A percentile compares a stretch with the other conserved stretches of the same genome.
Evolutionary conservation across 306 rosid species (phyloP).

Genomic region (Vigna reflexopilosa): DNA sequence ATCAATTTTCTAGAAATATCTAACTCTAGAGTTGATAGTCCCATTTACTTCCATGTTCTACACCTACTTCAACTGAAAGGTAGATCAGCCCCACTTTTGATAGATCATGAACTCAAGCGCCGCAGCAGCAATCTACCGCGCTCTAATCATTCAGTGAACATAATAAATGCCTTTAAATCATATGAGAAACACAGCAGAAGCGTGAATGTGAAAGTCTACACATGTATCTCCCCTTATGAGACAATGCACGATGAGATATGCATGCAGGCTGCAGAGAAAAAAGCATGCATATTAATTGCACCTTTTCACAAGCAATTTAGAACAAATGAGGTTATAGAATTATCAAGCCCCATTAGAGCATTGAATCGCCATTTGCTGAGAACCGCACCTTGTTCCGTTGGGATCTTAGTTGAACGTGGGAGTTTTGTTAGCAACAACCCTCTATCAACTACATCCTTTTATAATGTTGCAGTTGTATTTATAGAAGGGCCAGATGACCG

Average conservation of each 20-base stretch:
- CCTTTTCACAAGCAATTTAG: slow-evolving; percentile 61
- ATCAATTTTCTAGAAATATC: slow-evolving; percentile 63
- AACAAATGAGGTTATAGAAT: background rate
- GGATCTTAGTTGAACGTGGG: slow-evolving; percentile 57
- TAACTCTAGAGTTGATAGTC: slow-evolving; percentile 50
- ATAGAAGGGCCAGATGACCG: slow-evolving; percentile 73
- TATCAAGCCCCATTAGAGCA: slow-evolving; percentile 35
- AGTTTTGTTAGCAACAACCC: background rate
- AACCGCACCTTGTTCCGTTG: slow-evolving; percentile 26
- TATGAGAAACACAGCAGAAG: slow-evolving; percentile 42
- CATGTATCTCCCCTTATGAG: slow-evolving; percentile 63
- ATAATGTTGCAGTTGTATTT: slow-evolving; percentile 53
- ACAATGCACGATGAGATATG: slow-evolving; percentile 76
- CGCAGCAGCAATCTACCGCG: background rate
- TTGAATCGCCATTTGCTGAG: slow-evolving; percentile 61
- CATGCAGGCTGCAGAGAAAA: slow-evolving; percentile 51
- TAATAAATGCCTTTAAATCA: slow-evolving; percentile 57
- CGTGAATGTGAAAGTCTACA: slow-evolving; percentile 46
- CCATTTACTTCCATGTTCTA: slow-evolving; percentile 57
- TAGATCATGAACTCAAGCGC: slow-evolving; percentile 38
- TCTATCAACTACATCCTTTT: background rate
- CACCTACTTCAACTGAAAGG: slow-evolving; percentile 60
- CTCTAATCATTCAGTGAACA: slow-evolving; percentile 39
- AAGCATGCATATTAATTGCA: slow-evolving; percentile 52
- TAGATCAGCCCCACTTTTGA: slow-evolving; percentile 55